Base-by-base conservation (phyloP, 352 stramenopile species). In the Phytophthora quininea region DNA sequence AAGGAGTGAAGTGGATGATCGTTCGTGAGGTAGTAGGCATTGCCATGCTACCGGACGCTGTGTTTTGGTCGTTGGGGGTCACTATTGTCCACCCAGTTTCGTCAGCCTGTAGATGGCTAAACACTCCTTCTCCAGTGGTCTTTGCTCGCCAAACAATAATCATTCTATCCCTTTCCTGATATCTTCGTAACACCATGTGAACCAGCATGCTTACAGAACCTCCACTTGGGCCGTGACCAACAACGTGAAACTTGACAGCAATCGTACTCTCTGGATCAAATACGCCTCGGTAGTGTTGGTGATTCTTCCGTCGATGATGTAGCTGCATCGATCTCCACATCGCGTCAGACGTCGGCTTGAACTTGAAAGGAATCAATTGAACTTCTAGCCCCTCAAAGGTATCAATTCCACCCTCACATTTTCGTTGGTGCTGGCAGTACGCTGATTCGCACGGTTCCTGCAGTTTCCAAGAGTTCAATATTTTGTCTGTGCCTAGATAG, bases 81-180 rank as follows among this genome's bases (percentile, higher is more conserved):
- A 72, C 58, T 7, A 72, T 53, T 27, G 32, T 58, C 79, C 79
- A 88, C 2, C 79, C 74, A 2, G 71, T 84, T 50, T 88, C 76
- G 48, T 85, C 74, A 45, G 79, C 77, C 19, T 73, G 71, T 49
- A 83, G 53, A 2, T 54, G 60, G 47, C 65, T 74, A 3, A 70
- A 27, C 15, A 50, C 38, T 11, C 73, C 54, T 42, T 73, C 69
- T 4, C 72, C 69, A 19, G 80, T 53, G 0, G 62, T 74, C 29
- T 74, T 58, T 11, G 60, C 66, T 29, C 76, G 69, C 79, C 79
- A 88, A 24, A 85, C 70, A 29, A 84, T 61, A 46, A 84, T 69
- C 54, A 77, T 73, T 42, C 70, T 69, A 7, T 76, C 67, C 1
- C 29, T 10, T 32, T 85, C 69, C 4, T 73, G 53, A 50, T 77